Conservation (phyloP, 495 filamentous ascomycete genomes). For the Xylaria cubensis region DNA sequence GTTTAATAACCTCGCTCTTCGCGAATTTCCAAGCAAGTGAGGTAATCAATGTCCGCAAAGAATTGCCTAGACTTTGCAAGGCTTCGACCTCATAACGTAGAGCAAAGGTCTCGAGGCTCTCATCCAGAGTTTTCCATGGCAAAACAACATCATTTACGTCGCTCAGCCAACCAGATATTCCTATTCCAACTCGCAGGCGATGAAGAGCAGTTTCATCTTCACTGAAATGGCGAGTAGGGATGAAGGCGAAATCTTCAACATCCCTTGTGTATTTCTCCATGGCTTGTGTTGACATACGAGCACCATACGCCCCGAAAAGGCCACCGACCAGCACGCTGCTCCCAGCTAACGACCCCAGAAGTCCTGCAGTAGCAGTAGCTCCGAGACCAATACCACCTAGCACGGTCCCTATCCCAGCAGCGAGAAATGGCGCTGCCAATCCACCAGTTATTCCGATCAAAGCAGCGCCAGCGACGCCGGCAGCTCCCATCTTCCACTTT, state of each 20-base stretch:
- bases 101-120: slow-evolving; percentile 80
- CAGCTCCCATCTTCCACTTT: slow-evolving; percentile 76
- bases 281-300: slow-evolving; percentile 73
- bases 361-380: slow-evolving; percentile 71
- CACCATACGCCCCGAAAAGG: slow-evolving; percentile 89
- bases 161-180: slow-evolving; percentile 85
- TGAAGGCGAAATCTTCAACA: slow-evolving; percentile 88
- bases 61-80: slow-evolving; percentile 78
- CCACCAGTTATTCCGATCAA: slow-evolving; percentile 84
- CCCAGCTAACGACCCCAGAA: slow-evolving; percentile 79
- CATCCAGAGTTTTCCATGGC: slow-evolving; percentile 79
- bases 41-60: slow-evolving; percentile 76
- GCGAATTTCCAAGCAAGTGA: slow-evolving; percentile 82
- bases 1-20: slow-evolving; percentile 75
- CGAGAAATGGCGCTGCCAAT: slow-evolving; percentile 83
- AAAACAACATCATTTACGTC: slow-evolving; percentile 71
- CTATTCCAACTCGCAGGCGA: slow-evolving; percentile 80
- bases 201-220: slow-evolving; percentile 50
- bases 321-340: slow-evolving; percentile 82
- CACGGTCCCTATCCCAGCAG: slow-evolving; percentile 81
- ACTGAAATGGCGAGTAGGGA: slow-evolving; percentile 63
- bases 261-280: slow-evolving; percentile 88
- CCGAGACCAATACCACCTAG: slow-evolving; percentile 87
- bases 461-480: slow-evolving; percentile 84
- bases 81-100: slow-evolving; percentile 84